Evolutionary conservation across 2,329 filamentous ascomycete species (phyloP).

Genomic region (Ramularia endophylla): DNA sequence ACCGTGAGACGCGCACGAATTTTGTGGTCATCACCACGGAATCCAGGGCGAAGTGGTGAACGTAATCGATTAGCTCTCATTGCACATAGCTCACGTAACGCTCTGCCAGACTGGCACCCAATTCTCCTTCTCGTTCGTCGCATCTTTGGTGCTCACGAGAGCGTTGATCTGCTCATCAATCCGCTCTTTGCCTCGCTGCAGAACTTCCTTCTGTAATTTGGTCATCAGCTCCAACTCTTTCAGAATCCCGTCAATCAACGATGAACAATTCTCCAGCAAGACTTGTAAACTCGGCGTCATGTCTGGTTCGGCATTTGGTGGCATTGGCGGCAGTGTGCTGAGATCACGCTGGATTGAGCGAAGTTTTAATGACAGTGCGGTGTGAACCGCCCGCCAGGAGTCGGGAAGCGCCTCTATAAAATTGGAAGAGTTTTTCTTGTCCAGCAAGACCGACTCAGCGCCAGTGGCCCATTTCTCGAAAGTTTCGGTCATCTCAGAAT

Average conservation of each 20-base stretch:
- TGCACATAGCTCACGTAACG: constrained; percentile 8
- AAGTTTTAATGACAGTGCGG: constrained; percentile 48
- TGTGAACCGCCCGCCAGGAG: constrained; percentile 55
- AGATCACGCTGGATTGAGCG: constrained; percentile 50
- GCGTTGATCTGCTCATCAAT: constrained; percentile 36
- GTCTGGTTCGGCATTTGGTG: constrained; percentile 11
- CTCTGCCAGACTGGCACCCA: constrained; percentile 27
- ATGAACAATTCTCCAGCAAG: constrained; percentile 45
- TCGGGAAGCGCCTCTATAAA: constrained; percentile 53
- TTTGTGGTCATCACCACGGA: no score
- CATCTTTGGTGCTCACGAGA: constrained; percentile 8
- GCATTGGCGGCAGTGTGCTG: constrained; percentile 37
- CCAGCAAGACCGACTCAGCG: constrained; percentile 17
- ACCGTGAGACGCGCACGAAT: no score
- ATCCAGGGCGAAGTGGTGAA: no score
- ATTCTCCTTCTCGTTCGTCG: constrained; percentile 12
- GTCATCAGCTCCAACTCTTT: constrained; percentile 58
- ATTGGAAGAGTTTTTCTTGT: constrained; percentile 32
- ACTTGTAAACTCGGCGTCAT: constrained; percentile 39
- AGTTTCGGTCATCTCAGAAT: constrained; percentile 47
- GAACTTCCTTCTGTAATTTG: constrained; percentile 53
- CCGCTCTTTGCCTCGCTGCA: constrained; percentile 54
- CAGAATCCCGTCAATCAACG: constrained; percentile 54
- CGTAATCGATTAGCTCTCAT: not conserved
- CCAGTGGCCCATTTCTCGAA: constrained; percentile 56